Evolutionary conservation across 2,329 filamentous ascomycete genomes (phyloP).

Genomic region (Ophiocordyceps camponoti-rufipedis): DNA sequence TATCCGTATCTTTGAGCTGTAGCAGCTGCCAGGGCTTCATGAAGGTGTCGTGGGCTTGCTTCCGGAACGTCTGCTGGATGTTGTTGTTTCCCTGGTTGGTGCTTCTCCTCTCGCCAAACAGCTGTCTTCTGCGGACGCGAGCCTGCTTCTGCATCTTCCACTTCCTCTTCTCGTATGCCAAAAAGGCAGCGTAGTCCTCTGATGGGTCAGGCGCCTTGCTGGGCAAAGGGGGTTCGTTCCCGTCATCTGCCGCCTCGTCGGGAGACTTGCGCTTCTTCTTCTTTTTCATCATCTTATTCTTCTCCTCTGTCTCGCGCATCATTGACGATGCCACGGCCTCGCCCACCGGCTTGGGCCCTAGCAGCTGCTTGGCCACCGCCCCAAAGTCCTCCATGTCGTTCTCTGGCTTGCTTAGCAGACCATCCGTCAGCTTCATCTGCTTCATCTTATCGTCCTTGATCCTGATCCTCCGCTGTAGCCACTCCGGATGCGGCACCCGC

Average conservation of each 20-base stretch:
- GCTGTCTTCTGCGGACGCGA: slow-evolving; percentile 63
- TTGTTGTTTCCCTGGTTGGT: slow-evolving; percentile 31
- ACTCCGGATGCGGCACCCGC: slow-evolving; percentile 84
- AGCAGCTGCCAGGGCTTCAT: slow-evolving; percentile 90
- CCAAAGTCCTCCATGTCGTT: slow-evolving; percentile 74
- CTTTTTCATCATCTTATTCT: slow-evolving; percentile 8
- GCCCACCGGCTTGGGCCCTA: slow-evolving; percentile 44
- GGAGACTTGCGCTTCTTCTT: slow-evolving; percentile 57
- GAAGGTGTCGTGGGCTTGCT: slow-evolving; percentile 79
- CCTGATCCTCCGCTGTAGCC: slow-evolving; percentile 85
- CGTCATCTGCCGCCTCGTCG: slow-evolving; percentile 39
- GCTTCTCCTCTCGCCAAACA: slow-evolving; percentile 72
- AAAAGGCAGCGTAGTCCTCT: slow-evolving; percentile 72
- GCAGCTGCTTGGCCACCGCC: slow-evolving; percentile 27
- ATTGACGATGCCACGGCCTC: slow-evolving; percentile 27
- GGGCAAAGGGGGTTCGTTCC: slow-evolving; percentile 66
- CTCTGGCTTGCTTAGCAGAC: slow-evolving; percentile 48
- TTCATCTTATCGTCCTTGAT: slow-evolving; percentile 95
- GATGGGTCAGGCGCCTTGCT: slow-evolving; percentile 69
- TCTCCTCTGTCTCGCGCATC: too few relatives aligned
- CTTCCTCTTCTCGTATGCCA: slow-evolving; percentile 93
- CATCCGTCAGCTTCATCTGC: slow-evolving; percentile 93
- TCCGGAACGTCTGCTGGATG: slow-evolving; percentile 60
- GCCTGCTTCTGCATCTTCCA: slow-evolving; percentile 97
- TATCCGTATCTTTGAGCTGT: slow-evolving; percentile 67